Conservation (phyloP, 2,329 filamentous ascomycete genomes). For the Hymenoscyphus salicellus region DNA sequence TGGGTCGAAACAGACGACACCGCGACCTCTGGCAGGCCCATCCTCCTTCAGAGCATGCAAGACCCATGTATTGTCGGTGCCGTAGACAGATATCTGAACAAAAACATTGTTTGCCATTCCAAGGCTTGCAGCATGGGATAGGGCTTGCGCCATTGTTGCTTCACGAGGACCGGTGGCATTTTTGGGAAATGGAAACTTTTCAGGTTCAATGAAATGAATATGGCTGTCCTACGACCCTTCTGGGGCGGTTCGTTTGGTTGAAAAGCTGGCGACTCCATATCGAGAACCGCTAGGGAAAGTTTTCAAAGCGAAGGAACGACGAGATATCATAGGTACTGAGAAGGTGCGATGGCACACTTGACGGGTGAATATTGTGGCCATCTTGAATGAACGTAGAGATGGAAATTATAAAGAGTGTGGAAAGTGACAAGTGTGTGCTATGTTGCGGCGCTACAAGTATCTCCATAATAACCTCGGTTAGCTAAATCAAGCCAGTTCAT, state of each 20-base stretch:
- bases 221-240: conserved; percentile 41
- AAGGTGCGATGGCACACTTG: background rate
- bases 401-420: too few relatives aligned
- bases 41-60: conserved; percentile 51
- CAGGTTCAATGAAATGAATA: conserved; percentile 60
- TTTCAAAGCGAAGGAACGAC: background rate
- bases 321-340: background rate
- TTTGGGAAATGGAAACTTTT: conserved; percentile 46
- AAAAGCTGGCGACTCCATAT: background rate
- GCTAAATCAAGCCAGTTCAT: too few relatives aligned
- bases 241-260: background rate
- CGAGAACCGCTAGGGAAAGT: background rate
- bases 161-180: conserved; percentile 47
- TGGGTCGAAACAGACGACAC: conserved; percentile 56
- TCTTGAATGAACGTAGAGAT: background rate
- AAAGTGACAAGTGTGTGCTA: too few relatives aligned
- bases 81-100: conserved; percentile 62
- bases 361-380: background rate
- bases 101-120: conserved; percentile 53
- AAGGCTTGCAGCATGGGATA: conserved; percentile 49
- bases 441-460: too few relatives aligned
- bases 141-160: conserved; percentile 50
- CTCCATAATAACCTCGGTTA: too few relatives aligned
- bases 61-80: conserved; percentile 57
- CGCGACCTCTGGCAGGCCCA: conserved; percentile 50